These are phyloP conservation scores for Chlamydomonas schloesseri DNA, from an alignment of 139 green algal species.

Conservation along the genomic window DNA sequence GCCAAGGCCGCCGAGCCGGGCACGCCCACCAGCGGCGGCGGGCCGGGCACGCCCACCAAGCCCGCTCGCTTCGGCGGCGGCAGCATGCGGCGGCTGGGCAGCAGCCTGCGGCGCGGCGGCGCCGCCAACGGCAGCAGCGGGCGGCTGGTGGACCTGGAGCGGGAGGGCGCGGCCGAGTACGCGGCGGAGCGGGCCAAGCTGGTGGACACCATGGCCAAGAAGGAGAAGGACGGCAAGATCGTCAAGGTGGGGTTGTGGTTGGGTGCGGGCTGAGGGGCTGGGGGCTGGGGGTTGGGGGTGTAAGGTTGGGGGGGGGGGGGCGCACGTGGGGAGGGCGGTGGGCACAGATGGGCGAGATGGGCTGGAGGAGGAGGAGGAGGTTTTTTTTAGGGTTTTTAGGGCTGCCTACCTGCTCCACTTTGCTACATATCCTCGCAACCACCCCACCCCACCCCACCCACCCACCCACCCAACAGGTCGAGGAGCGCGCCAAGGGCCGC, in stretches of 20 bases:
- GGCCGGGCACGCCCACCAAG: neutral
- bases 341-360: too few species aligned
- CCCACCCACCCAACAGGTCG: constrained; percentile 66
- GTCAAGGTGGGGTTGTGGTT: constrained; percentile 29
- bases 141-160: neutral
- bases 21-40: neutral
- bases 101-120: neutral
- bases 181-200: constrained; percentile 25
- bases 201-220: constrained; percentile 35
- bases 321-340: too few species aligned
- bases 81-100: neutral
- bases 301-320: neutral
- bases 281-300: neutral
- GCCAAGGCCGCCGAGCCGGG: too few species aligned
- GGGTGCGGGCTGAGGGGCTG: neutral
- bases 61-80: constrained; percentile 13
- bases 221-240: constrained; percentile 56
- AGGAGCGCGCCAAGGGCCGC: constrained; percentile 79
- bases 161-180: neutral
- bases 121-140: too few species aligned
- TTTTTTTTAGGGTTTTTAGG: too few species aligned
- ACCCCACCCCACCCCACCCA: too few species aligned
- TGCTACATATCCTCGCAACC: too few species aligned
- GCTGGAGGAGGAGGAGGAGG: too few species aligned
- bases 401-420: too few species aligned